These are phyloP conservation scores for Acorus calamus DNA, from an alignment of 106 monocot genomes.

Conservation along the genomic window DNA sequence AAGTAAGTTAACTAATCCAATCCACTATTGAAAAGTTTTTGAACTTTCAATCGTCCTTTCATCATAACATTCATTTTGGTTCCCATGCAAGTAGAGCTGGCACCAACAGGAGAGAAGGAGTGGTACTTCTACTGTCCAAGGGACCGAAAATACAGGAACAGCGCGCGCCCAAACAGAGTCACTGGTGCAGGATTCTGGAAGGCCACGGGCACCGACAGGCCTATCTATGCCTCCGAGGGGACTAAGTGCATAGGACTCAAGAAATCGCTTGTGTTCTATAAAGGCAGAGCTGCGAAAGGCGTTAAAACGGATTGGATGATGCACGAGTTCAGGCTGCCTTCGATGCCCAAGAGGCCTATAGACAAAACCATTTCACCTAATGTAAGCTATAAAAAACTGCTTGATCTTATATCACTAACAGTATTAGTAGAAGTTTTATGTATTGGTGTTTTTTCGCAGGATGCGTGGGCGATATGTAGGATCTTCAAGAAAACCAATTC, in stretches of 20 bases:
- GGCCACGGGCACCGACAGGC: constrained; percentile 93
- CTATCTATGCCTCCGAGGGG: constrained; percentile 87
- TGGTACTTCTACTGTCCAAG: constrained; percentile 99
- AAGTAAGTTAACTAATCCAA: constrained; percentile 26
- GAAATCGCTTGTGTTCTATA: constrained; percentile 99
- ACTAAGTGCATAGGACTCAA: constrained; percentile 89
- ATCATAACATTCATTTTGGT: not conserved
- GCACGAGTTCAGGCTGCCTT: constrained; percentile 96
- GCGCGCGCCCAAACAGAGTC: constrained; percentile 83
- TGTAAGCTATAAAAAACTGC: constrained; percentile 21
- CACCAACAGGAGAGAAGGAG: constrained; percentile 84
- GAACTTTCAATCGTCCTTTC: no score
- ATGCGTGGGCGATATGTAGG: constrained; percentile 93
- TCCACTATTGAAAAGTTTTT: no score
- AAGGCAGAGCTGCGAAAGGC: constrained; percentile 93
- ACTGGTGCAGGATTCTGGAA: constrained; percentile 97
- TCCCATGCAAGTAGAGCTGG: constrained; percentile 42
- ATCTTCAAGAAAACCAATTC: constrained; percentile 94
- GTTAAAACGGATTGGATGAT: constrained; percentile 98
- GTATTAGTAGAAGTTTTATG: not conserved
- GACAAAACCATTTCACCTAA: constrained; percentile 61
- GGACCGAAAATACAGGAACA: constrained; percentile 92
- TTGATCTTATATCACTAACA: not conserved
- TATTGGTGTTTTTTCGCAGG: constrained; percentile 28
- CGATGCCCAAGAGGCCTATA: constrained; percentile 31